Evolutionary conservation across 257 asterid genomes (phyloP), one percentile per base, ranked within the genome.

Genomic region (Verbena officinalis): DNA sequence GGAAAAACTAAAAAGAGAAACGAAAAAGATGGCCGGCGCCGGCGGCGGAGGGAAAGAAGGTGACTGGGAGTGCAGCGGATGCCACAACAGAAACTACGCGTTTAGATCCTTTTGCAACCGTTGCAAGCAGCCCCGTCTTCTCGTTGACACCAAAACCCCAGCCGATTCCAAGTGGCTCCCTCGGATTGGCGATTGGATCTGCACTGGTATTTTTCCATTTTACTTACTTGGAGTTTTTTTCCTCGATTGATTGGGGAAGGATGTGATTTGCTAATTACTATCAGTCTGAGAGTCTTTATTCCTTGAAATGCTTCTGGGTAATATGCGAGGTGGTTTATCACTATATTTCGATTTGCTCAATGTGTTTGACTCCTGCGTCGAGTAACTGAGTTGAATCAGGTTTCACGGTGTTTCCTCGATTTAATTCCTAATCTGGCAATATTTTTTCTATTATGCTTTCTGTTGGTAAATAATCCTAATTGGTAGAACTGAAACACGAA

Each of bases 131-230:
- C 96, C 97, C 17, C 96, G 96, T 22, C 85, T 88, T 39, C 87
- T 91, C 57, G 97, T 88, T 15, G 96, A 88, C 76, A 69, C 67
- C 76, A 81, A 75, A 63, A 88, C 96, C 58, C 96, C 96, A 10
- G 77, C 86, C 59, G 88, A 88, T 79, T 88, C 96, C 65, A 91
- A 88, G 73, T 88, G 97, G 96, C 88, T 86, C 64, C 97, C 97
- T 23, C 93, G 97, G 34, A 82, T 90, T 57, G 97, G 97, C 62
- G 97, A 90, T 77, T 90, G 97, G 96, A 88, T 90, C 83, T 90
- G 97, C 79, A 70, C 90, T 19, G 95, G 96, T 90, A 82, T 40
- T 43, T 54, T 49, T 31, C 19, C 45, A 38, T 53, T 3, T 40
- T 42, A 23, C 23, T 31, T 49, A 20, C 10, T 13, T 50, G 34